Evolutionary conservation across 73 alveolate genomes (phyloP).

Genomic region (Paramecium sonneborni): DNA sequence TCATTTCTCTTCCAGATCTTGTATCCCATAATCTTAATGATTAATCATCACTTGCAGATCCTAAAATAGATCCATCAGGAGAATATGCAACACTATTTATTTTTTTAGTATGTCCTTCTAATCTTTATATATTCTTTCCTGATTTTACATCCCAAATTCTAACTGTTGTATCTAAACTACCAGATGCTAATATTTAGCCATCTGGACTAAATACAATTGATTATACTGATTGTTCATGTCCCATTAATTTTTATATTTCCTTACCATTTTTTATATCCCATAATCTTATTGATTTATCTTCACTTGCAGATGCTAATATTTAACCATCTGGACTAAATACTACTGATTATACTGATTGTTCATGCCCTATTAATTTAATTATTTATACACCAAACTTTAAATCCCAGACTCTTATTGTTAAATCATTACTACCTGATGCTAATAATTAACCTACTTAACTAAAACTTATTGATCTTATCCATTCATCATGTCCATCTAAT

Average conservation of each 20-base stretch:
- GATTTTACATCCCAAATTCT: not conserved
- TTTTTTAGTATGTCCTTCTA: not conserved
- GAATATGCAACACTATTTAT: not conserved
- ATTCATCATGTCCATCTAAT: not conserved
- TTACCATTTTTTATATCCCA: slow-evolving; percentile 25
- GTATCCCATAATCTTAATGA: not conserved
- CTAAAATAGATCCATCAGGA: not conserved
- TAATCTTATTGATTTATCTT: not conserved
- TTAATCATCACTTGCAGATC: not conserved
- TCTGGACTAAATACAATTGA: not conserved
- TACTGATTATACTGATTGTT: not conserved
- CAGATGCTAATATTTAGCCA: not conserved
- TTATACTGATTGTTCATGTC: not conserved
- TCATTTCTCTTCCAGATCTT: not conserved
- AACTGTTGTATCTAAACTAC: not conserved
- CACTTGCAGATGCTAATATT: not conserved
- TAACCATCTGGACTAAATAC: not conserved
- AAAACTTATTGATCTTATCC: not conserved
- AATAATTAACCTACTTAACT: not conserved
- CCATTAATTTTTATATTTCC: not conserved
- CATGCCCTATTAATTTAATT: not conserved
- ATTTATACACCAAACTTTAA: not conserved
- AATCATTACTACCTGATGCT: not conserved
- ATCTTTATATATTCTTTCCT: not conserved
- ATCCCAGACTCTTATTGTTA: not conserved